These are phyloP conservation scores for Thermothelomyces thermophilus DNA, from an alignment of 2,329 filamentous ascomycete species.

Conservation along the genomic window DNA sequence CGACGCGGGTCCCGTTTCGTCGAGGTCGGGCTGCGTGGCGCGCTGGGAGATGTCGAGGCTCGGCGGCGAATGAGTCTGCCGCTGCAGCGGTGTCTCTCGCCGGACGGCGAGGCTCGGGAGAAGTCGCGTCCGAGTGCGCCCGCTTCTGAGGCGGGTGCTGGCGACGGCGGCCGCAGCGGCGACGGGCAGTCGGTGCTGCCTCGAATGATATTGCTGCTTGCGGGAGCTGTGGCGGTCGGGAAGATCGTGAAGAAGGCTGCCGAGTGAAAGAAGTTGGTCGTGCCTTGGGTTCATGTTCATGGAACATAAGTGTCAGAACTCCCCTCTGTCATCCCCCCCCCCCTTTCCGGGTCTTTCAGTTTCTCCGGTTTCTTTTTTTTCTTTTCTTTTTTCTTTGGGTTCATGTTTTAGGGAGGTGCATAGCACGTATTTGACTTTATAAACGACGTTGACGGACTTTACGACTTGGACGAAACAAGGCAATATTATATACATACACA, in stretches of 20 bases:
- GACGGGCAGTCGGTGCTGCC: conserved; percentile 20
- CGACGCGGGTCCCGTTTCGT: conserved; percentile 21
- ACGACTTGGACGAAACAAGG: background rate
- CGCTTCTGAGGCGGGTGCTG: background rate
- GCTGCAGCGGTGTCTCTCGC: conserved; percentile 8
- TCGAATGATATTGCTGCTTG: conserved; percentile 28
- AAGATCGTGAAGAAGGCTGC: conserved; percentile 14
- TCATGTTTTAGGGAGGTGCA: background rate
- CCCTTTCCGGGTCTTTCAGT: too few relatives aligned
- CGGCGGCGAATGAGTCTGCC: conserved; percentile 24
- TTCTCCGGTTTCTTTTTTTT: background rate
- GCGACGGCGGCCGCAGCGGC: background rate
- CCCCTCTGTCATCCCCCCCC: too few relatives aligned
- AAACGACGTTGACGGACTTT: background rate
- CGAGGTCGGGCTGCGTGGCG: conserved; percentile 27
- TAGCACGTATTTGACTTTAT: background rate
- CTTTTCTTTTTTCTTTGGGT: background rate
- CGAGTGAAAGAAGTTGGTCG: too few relatives aligned
- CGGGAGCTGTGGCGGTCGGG: conserved; percentile 22
- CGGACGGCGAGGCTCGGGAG: background rate
- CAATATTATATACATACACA: background rate
- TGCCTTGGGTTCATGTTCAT: too few relatives aligned
- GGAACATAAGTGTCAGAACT: too few relatives aligned
- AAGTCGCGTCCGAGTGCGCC: background rate
- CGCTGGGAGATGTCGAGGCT: conserved; percentile 24